Percentiles rank a stretch among this genome's conserved stretches.
Conservation (phyloP, 2,329 filamentous ascomycete genomes). For the Chaetomium sp. region DNA sequence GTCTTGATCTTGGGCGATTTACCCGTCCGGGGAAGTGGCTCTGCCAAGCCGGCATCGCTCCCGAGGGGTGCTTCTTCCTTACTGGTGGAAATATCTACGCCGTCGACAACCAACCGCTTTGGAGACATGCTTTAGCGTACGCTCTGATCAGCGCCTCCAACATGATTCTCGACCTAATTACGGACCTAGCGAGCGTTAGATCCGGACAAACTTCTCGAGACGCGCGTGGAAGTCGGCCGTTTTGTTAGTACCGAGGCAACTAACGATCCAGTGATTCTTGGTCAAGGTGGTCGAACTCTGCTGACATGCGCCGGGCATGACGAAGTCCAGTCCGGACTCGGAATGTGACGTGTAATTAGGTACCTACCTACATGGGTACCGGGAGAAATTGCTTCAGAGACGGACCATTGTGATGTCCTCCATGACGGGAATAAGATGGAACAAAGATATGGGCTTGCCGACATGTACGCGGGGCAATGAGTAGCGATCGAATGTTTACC, state of each 20-base stretch:
- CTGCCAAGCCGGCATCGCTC: constrained; percentile 21
- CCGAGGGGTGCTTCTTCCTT: background rate
- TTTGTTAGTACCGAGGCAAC: background rate
- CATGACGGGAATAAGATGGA: too few species aligned
- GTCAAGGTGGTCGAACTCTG: too few species aligned
- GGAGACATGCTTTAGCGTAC: constrained; percentile 4
- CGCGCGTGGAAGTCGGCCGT: background rate
- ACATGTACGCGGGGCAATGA: too few species aligned
- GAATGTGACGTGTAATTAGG: too few species aligned
- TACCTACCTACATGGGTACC: too few species aligned
- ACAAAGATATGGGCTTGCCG: too few species aligned
- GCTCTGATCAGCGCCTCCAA: background rate
- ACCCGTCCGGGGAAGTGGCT: constrained; percentile 14
- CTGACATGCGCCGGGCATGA: too few species aligned
- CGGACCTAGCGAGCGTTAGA: background rate
- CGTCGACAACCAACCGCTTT: background rate
- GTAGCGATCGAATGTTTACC: too few species aligned
- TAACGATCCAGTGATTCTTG: background rate
- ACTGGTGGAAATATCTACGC: constrained; percentile 26
- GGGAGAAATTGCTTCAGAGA: too few species aligned
- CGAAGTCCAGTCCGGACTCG: too few species aligned
- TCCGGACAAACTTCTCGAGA: background rate
- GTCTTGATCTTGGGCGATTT: constrained; percentile 13
- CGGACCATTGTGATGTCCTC: too few species aligned
- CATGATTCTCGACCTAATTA: background rate